These are phyloP conservation scores for Dimargaris cristalligena DNA, from an alignment of 192 early-diverging fungal species.

Conservation along the genomic window DNA sequence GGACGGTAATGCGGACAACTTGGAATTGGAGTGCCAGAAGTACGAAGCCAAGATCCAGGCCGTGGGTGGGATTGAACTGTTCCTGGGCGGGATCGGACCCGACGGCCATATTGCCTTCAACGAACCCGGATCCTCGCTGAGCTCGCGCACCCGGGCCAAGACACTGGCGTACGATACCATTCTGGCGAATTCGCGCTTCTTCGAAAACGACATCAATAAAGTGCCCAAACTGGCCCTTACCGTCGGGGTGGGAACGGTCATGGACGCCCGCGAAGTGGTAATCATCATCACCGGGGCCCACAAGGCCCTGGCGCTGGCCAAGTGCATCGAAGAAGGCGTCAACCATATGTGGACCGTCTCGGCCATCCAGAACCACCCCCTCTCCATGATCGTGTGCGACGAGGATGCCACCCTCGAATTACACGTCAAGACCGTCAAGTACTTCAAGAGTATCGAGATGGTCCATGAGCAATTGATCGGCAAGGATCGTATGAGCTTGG, in stretches of 20 bases:
- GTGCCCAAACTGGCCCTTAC: conserved; percentile 77
- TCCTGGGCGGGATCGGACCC: conserved; percentile 77
- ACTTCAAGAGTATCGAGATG: conserved; percentile 77
- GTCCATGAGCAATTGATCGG: conserved; percentile 61
- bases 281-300: conserved; percentile 75
- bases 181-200: conserved; percentile 72
- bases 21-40: conserved; percentile 60
- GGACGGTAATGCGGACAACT: conserved; percentile 64
- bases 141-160: conserved; percentile 67
- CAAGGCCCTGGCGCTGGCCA: conserved; percentile 66
- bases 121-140: conserved; percentile 71
- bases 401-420: conserved; percentile 77
- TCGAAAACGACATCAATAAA: conserved; percentile 63
- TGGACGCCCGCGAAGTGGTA: conserved; percentile 71
- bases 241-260: conserved; percentile 76
- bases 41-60: conserved; percentile 67
- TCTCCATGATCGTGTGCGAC: conserved; percentile 69
- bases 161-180: conserved; percentile 80
- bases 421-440: conserved; percentile 78
- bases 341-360: conserved; percentile 87
- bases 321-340: conserved; percentile 67
- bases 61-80: conserved; percentile 73
- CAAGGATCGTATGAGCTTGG: conserved; percentile 50
- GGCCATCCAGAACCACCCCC: conserved; percentile 65
- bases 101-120: conserved; percentile 90